Percentiles rank a stretch among this genome's conserved stretches.
phyloP scores from a whole-genome alignment of 192 early-diverging fungal genomes.

The Coemansia sp. region DNA sequence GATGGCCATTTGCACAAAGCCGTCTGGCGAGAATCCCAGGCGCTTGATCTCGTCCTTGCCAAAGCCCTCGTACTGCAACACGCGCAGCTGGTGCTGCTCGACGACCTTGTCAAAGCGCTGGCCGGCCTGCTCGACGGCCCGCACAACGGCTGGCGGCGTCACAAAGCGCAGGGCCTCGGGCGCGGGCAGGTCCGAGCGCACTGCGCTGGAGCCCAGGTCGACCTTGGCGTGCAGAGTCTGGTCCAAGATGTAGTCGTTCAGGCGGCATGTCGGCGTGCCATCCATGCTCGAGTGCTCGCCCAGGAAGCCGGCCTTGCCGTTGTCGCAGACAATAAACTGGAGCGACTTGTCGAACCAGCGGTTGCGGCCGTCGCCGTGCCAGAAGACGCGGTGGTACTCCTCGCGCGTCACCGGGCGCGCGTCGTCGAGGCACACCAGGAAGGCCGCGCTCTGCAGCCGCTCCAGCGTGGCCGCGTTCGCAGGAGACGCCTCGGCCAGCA shows the following conservation, averaged over 20 bases:
- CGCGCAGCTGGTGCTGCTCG: slow-evolving; percentile 77
- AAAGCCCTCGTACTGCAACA: slow-evolving; percentile 81
- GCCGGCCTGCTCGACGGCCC: slow-evolving; percentile 65
- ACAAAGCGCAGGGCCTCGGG: slow-evolving; percentile 76
- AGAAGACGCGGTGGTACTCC: slow-evolving; percentile 82
- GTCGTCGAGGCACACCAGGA: slow-evolving; percentile 91
- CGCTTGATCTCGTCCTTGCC: slow-evolving; percentile 94
- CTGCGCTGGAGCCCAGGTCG: slow-evolving; percentile 63
- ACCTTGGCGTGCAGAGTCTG: slow-evolving; percentile 62
- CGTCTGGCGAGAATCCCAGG: slow-evolving; percentile 76
- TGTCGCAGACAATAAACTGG: slow-evolving; percentile 96
- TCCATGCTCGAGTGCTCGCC: slow-evolving; percentile 96
- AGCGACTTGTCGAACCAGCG: slow-evolving; percentile 97
- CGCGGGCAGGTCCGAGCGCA: slow-evolving; percentile 58
- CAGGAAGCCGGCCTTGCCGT: slow-evolving; percentile 94
- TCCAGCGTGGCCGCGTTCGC: slow-evolving; percentile 72
- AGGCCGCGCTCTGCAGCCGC: slow-evolving; percentile 81
- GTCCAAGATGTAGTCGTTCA: slow-evolving; percentile 77
- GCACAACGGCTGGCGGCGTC: slow-evolving; percentile 58
- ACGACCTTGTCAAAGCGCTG: slow-evolving; percentile 78
- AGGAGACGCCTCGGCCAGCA: slow-evolving; percentile 63
- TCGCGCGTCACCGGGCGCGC: slow-evolving; percentile 83
- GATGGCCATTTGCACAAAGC: slow-evolving; percentile 88
- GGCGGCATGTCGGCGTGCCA: slow-evolving; percentile 83
- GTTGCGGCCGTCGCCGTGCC: slow-evolving; percentile 96